These are phyloP conservation scores for Coemansia sp. DNA, from an alignment of 192 early-diverging fungal genomes.

Conservation along the genomic window DNA sequence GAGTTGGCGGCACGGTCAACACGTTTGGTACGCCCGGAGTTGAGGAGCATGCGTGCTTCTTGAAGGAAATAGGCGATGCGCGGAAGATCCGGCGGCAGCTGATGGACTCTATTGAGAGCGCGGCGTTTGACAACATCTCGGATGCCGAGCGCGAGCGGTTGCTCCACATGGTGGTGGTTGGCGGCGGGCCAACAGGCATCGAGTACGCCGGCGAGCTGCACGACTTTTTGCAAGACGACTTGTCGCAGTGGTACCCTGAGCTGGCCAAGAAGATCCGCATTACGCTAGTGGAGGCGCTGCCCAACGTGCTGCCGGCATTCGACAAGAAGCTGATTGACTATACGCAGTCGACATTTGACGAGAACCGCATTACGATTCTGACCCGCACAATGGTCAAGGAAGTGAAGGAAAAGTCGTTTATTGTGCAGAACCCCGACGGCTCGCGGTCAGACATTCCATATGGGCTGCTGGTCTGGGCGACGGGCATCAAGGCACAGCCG, in stretches of 20 bases:
- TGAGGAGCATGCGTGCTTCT: slow-evolving; percentile 74
- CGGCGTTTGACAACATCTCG: slow-evolving; percentile 61
- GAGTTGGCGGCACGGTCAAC: slow-evolving; percentile 75
- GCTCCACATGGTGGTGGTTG: slow-evolving; percentile 81
- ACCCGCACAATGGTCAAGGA: slow-evolving; percentile 64
- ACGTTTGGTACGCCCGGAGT: slow-evolving; percentile 85
- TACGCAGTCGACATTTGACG: slow-evolving; percentile 67
- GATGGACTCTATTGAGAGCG: slow-evolving; percentile 75
- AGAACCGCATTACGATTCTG: slow-evolving; percentile 72
- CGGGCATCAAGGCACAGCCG: slow-evolving; percentile 67
- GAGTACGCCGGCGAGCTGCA: slow-evolving; percentile 72
- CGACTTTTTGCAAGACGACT: slow-evolving; percentile 81
- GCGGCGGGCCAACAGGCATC: slow-evolving; percentile 81
- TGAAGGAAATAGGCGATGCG: slow-evolving; percentile 84
- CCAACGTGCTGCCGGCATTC: slow-evolving; percentile 71
- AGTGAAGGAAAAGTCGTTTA: slow-evolving; percentile 59
- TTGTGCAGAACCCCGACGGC: slow-evolving; percentile 56
- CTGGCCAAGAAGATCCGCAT: slow-evolving; percentile 61
- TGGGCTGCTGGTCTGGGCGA: slow-evolving; percentile 73
- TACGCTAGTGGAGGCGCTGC: slow-evolving; percentile 76
- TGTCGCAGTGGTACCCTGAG: slow-evolving; percentile 68
- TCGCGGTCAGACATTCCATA: slow-evolving; percentile 55
- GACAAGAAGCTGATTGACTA: slow-evolving; percentile 70
- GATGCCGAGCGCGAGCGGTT: slow-evolving; percentile 60
- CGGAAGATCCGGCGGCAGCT: slow-evolving; percentile 74